These are phyloP conservation scores for Phaeosphaeria sp. DNA, from an alignment of 2,329 filamentous ascomycete species.

Conservation along the genomic window DNA sequence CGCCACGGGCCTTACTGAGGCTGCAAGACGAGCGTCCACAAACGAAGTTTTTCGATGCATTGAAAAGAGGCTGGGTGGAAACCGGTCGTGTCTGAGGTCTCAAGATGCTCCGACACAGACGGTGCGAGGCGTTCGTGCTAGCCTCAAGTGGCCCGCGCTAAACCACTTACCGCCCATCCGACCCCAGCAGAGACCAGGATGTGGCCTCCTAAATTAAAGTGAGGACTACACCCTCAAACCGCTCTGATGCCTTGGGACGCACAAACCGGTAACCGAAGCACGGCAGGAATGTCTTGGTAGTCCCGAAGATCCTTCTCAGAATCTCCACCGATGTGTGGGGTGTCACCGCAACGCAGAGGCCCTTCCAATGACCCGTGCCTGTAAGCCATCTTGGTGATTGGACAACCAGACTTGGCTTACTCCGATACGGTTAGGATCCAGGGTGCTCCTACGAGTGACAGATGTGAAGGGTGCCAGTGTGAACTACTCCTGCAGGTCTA, in stretches of 20 bases:
- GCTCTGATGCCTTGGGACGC: constrained; percentile 42
- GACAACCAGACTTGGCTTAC: constrained; percentile 1
- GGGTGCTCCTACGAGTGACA: constrained; percentile 23
- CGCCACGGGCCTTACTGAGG: constrained; percentile 35
- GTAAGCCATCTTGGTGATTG: background rate
- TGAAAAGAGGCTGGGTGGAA: constrained; percentile 38
- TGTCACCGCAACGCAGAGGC: constrained; percentile 6
- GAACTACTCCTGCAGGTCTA: constrained; percentile 18
- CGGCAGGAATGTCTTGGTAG: constrained; percentile 30
- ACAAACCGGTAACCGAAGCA: constrained; percentile 31
- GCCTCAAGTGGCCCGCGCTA: constrained; percentile 20
- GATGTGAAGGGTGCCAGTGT: constrained; percentile 27
- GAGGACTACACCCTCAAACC: constrained; percentile 38
- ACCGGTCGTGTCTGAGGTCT: constrained; percentile 43
- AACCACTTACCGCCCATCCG: constrained; percentile 12
- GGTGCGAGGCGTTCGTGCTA: constrained; percentile 31
- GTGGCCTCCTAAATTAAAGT: constrained; percentile 28
- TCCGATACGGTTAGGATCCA: constrained; percentile 4
- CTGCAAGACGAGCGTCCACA: constrained; percentile 31
- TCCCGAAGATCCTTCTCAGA: constrained; percentile 19
- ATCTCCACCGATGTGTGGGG: constrained; percentile 8
- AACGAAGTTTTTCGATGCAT: constrained; percentile 39
- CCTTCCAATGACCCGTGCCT: constrained; percentile 7
- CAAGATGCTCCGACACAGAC: constrained; percentile 31
- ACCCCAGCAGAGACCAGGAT: constrained; percentile 18